Evolutionary conservation across 371 early-diverging fungal genomes (phyloP).

Genomic region (Actinomucor elegans): DNA sequence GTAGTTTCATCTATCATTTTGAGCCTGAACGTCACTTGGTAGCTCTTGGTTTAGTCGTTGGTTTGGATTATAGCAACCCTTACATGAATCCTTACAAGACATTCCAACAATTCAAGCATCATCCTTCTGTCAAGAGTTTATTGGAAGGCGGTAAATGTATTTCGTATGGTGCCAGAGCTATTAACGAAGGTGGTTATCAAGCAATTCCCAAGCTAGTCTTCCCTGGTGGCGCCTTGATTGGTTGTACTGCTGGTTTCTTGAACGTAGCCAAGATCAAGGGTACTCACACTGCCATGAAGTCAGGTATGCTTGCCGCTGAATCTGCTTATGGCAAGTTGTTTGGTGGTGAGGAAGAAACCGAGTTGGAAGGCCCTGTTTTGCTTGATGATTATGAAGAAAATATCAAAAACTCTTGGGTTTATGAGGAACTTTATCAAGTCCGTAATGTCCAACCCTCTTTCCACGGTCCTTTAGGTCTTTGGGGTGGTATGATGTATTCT

Average conservation of each 20-base stretch:
- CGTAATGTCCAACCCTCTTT: slow-evolving; percentile 95
- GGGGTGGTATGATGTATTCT: slow-evolving; percentile 86
- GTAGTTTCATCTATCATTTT: slow-evolving; percentile 95
- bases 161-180: slow-evolving; percentile 93
- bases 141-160: slow-evolving; percentile 93
- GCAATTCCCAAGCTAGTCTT: slow-evolving; percentile 93
- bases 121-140: slow-evolving; percentile 78
- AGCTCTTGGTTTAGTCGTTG: slow-evolving; percentile 89
- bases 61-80: slow-evolving; percentile 94
- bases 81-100: slow-evolving; percentile 95
- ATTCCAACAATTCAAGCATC: slow-evolving; percentile 94
- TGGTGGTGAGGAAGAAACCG: slow-evolving; percentile 10
- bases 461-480: slow-evolving; percentile 85
- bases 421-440: slow-evolving; percentile 87
- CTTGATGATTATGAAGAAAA: slow-evolving; percentile 78
- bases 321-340: slow-evolving; percentile 73
- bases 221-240: slow-evolving; percentile 97
- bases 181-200: slow-evolving; percentile 95
- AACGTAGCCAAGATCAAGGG: slow-evolving; percentile 99
- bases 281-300: slow-evolving; percentile 98
- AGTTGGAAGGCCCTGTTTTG: slow-evolving; percentile 38
- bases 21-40: slow-evolving; percentile 78
- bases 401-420: slow-evolving; percentile 90
- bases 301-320: slow-evolving; percentile 91
- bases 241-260: slow-evolving; percentile 95